Base-by-base conservation (phyloP, 2,329 filamentous ascomycete genomes). In the Penicillium sp. region DNA sequence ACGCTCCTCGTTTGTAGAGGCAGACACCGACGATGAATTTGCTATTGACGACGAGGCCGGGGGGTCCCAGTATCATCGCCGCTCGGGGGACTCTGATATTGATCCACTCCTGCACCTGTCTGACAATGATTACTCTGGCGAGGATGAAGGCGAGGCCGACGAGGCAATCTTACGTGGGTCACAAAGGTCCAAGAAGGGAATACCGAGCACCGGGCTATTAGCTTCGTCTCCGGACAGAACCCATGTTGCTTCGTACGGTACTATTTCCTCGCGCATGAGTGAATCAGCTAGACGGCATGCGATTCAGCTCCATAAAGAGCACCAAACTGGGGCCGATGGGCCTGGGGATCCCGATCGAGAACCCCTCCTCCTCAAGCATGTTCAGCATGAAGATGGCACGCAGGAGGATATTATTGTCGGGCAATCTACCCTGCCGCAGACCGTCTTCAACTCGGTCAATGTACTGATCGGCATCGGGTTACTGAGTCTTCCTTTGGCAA, bases 391-490 rank as follows among this genome's bases (percentile, higher is more conserved):
- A 63, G 90, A 94, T 60, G 90, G 94, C 38, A 90, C 87, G 65
- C 82, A 92, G 43, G 84, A 96, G 50, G 82, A 92, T 61, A 82
- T 92, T 2, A 86, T 96, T 2, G 88, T 95, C 55, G 92, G 92
- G 35, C 91, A 95, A 74, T 95, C 90, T n/a, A 99, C 92, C 1
- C 79, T 97, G 14, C 91, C 91, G 0, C 92, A 97, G 75, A 97
- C 92, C 6, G 82, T 96, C 56, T 95, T 97, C 79, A 99, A 99
- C 73, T 95, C 90, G 3, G 92, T 92, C 68, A 96, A 96, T 60
- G 90, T 95, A 45, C 76, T 96, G 53, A 92, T 96, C 55, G 92
- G 92, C 14, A 87, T 99, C 27, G 92, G 92, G 0, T 76, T 99
- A 27, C 79, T 99, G 45, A 95, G 90, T 70, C 77, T 99, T 48